A percentile compares a stretch with the other conserved stretches of the same genome.
Conservation (phyloP, 495 filamentous ascomycete species). For the Penicillium arizonense region DNA sequence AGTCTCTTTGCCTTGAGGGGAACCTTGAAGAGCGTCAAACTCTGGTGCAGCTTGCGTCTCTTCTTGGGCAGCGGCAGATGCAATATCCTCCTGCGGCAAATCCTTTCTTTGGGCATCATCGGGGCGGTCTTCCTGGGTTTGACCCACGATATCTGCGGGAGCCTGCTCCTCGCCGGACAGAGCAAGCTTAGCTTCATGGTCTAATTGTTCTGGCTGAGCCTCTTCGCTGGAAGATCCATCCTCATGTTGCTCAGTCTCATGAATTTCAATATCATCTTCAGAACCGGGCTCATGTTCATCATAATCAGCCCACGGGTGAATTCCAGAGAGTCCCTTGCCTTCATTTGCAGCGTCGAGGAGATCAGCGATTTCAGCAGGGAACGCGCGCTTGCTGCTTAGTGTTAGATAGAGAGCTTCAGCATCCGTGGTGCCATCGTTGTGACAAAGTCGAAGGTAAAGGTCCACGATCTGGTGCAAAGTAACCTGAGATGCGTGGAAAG, state of each 20-base stretch:
- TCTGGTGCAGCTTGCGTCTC: not conserved
- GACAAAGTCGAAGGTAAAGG: constrained; percentile 54
- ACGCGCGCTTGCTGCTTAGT: constrained; percentile 44
- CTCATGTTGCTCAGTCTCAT: constrained; percentile 8
- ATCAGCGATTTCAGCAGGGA: constrained; percentile 44
- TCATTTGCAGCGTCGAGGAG: constrained; percentile 51
- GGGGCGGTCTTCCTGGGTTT: constrained; percentile 2
- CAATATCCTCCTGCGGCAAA: constrained; percentile 3
- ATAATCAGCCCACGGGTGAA: constrained; percentile 41
- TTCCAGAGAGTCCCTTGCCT: constrained; percentile 59
- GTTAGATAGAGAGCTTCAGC: constrained; percentile 56
- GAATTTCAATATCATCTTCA: constrained; percentile 10
- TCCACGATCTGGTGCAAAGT: constrained; percentile 58
- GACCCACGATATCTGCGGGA: not conserved
- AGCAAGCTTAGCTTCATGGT: not conserved
- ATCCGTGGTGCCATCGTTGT: constrained; percentile 56
- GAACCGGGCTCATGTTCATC: constrained; percentile 26
- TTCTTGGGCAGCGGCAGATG: not conserved
- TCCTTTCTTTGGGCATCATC: constrained; percentile 1
- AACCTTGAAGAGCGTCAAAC: not conserved
- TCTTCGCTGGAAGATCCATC: constrained; percentile 10
- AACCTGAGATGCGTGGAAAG: constrained; percentile 34
- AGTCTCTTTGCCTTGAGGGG: not conserved
- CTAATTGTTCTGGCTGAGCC: constrained; percentile 1
- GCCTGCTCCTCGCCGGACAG: constrained; percentile 1